Percentiles rank a stretch among this genome's conserved stretches.
phyloP scores from a whole-genome alignment of 2,329 filamentous ascomycete genomes.

The Xylariaceae sp. region DNA sequence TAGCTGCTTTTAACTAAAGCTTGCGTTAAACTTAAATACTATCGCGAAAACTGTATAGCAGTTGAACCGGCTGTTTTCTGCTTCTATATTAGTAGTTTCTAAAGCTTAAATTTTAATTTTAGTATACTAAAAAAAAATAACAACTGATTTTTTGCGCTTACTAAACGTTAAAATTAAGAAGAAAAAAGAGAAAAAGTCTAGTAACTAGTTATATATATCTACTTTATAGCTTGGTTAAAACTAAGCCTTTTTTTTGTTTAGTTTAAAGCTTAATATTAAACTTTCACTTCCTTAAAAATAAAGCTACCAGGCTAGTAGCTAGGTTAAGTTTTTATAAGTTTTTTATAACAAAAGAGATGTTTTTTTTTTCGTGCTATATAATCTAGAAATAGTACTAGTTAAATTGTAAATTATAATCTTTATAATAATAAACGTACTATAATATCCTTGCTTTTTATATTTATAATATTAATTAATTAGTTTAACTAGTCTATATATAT shows the following conservation, averaged over 20 bases:
- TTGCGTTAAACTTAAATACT: background rate
- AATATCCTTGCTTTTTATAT: too few species aligned
- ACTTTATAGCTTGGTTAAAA: background rate
- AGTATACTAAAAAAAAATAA: background rate
- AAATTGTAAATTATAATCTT: too few species aligned
- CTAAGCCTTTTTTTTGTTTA: background rate
- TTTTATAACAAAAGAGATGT: background rate
- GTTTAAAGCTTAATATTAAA: background rate
- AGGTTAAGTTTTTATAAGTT: background rate
- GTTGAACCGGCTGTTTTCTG: background rate
- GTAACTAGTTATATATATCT: slow-evolving; percentile 3
- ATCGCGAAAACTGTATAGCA: background rate
- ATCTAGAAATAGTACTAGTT: too few species aligned
- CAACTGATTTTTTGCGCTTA: background rate
- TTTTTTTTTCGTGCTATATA: too few species aligned
- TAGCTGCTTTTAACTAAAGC: background rate
- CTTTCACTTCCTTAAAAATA: too few species aligned
- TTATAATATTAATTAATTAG: too few species aligned
- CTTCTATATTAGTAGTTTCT: background rate
- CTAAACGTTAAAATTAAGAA: background rate
- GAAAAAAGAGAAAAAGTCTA: too few species aligned
- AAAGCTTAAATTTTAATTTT: slow-evolving; percentile 1
- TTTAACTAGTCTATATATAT: too few species aligned
- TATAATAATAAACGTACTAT: too few species aligned
- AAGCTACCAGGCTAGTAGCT: too few species aligned